Conservation (phyloP, 139 green algal species). For the Dunaliella primolecta region DNA sequence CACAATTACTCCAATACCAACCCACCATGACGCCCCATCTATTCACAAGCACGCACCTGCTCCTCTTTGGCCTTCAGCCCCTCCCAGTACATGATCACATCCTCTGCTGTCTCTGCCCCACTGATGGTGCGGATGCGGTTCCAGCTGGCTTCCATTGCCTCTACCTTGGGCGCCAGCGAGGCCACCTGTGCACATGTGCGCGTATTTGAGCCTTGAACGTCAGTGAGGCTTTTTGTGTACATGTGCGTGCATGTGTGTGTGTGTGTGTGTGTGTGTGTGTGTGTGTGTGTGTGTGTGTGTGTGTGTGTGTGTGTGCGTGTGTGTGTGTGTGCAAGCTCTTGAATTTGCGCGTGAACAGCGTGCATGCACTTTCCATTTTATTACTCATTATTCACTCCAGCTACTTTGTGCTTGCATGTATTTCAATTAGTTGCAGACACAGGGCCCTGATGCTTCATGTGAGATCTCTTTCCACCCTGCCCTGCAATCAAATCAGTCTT, state of each 20-base stretch:
- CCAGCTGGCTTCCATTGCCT: slow-evolving; percentile 78
- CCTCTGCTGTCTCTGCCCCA: slow-evolving; percentile 60
- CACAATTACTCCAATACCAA: too few relatives aligned
- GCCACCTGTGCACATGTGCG: slow-evolving; percentile 37
- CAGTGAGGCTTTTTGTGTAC: slow-evolving; percentile 50
- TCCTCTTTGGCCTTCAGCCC: slow-evolving; percentile 75
- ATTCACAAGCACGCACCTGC: slow-evolving; percentile 6
- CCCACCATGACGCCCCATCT: too few relatives aligned
- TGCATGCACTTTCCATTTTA: too few relatives aligned
- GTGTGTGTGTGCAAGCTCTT: not conserved
- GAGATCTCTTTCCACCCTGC: too few relatives aligned
- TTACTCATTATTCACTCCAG: too few relatives aligned
- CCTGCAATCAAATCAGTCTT: too few relatives aligned
- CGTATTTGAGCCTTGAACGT: slow-evolving; percentile 48
- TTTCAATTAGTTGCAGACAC: too few relatives aligned
- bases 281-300: not conserved
- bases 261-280: too few relatives aligned
- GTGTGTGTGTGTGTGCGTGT: not conserved
- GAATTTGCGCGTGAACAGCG: slow-evolving; percentile 19
- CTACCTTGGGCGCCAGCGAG: slow-evolving; percentile 68
- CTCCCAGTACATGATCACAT: slow-evolving; percentile 79
- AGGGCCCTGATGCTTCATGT: too few relatives aligned
- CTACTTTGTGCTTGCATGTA: too few relatives aligned
- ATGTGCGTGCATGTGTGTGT: not conserved
- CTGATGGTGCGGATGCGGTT: slow-evolving; percentile 70